Percentiles rank a stretch among this genome's conserved stretches.
These are phyloP conservation scores for Pluteus cervinus DNA, from an alignment of 768 basidiomycete species.

Conservation along the genomic window DNA sequence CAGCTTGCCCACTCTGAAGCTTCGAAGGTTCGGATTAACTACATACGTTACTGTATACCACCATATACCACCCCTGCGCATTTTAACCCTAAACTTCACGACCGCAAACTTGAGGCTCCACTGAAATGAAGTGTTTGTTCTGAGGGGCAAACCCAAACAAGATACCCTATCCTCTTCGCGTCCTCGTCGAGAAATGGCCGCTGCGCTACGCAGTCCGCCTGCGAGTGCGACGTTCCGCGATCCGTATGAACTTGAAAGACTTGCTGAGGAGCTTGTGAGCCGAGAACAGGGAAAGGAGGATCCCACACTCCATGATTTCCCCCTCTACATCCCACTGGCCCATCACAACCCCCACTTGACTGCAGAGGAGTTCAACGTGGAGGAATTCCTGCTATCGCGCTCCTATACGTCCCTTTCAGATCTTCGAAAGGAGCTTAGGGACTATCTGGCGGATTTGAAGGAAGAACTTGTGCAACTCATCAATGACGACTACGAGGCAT, in stretches of 20 bases:
- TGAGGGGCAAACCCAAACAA: too few relatives aligned
- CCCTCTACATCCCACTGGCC: constrained; percentile 65
- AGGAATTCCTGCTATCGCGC: constrained; percentile 83
- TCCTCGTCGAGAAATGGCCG: too few relatives aligned
- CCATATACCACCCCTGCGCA: too few relatives aligned
- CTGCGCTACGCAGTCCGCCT: too few relatives aligned
- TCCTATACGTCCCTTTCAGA: constrained; percentile 83
- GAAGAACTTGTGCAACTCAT: constrained; percentile 94
- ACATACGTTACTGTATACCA: too few relatives aligned
- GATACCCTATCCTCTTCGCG: too few relatives aligned
- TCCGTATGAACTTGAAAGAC: constrained; percentile 62
- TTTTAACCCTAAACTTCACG: too few relatives aligned
- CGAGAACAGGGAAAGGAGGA: constrained; percentile 36
- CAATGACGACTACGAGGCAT: constrained; percentile 97
- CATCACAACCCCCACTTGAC: constrained; percentile 74
- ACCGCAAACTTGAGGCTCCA: too few relatives aligned
- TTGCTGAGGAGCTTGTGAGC: constrained; percentile 64
- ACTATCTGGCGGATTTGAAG: constrained; percentile 78
- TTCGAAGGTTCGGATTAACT: neutral
- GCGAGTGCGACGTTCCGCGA: constrained; percentile 32
- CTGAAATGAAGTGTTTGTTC: too few relatives aligned
- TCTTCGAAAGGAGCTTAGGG: constrained; percentile 78
- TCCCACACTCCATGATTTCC: constrained; percentile 40
- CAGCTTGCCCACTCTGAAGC: too few relatives aligned
- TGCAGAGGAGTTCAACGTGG: constrained; percentile 67